A percentile compares a stretch with the other conserved stretches of the same genome.
These are phyloP conservation scores for Pleurotus pulmonarius DNA, from an alignment of 768 basidiomycete genomes.

Conservation along the genomic window DNA sequence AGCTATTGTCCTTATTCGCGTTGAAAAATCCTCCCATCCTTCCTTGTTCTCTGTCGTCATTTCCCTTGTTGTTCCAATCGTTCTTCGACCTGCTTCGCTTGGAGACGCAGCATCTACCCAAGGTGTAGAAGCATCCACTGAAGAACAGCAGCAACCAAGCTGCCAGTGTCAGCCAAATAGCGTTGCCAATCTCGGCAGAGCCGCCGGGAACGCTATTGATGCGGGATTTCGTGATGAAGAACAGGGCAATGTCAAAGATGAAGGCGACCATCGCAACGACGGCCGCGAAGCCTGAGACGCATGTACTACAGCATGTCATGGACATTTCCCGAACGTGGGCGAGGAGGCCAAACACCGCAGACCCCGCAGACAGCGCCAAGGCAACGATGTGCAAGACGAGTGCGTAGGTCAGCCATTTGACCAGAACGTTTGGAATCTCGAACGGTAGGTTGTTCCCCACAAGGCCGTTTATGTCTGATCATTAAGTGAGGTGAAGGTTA, in stretches of 20 bases:
- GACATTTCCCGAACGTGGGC: constrained; percentile 87
- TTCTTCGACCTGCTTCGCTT: constrained; percentile 37
- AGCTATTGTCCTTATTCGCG: constrained; percentile 24
- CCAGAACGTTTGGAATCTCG: constrained; percentile 75
- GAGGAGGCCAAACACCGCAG: constrained; percentile 79
- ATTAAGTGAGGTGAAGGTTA: constrained; percentile 8
- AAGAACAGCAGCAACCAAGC: constrained; percentile 87
- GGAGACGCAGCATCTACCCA: constrained; percentile 83
- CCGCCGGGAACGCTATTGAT: constrained; percentile 67
- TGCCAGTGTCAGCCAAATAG: constrained; percentile 87
- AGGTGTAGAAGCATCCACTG: constrained; percentile 81
- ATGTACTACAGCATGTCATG: constrained; percentile 80
- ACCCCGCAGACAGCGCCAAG: constrained; percentile 64
- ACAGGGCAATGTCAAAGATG: constrained; percentile 88
- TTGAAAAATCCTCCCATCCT: constrained; percentile 9
- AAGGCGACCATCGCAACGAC: constrained; percentile 80
- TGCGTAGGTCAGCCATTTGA: constrained; percentile 95
- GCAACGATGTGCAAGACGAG: constrained; percentile 92
- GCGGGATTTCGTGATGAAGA: constrained; percentile 84
- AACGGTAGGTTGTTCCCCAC: constrained; percentile 65
- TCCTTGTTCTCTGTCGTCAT: constrained; percentile 5
- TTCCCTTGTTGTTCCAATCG: constrained; percentile 31
- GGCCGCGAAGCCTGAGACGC: constrained; percentile 78
- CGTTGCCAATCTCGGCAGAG: constrained; percentile 77
- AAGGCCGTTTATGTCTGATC: constrained; percentile 74